Percentiles rank a stretch among this genome's conserved stretches.
Evolutionary conservation across 1,284 basidiomycete species (phyloP).

Genomic region (Chalciporus sp.): DNA sequence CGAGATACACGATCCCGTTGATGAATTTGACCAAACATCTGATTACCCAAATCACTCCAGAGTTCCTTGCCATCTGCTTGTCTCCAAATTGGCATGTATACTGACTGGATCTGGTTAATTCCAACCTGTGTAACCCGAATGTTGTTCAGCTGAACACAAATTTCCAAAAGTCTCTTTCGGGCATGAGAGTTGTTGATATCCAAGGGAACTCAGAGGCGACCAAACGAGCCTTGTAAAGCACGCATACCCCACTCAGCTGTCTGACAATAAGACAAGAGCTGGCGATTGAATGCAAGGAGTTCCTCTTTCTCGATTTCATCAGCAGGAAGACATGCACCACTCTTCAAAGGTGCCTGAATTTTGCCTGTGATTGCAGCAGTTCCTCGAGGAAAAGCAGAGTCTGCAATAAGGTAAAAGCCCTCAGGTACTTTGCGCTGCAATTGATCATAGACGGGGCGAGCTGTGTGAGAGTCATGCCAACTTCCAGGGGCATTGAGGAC

Average conservation of each 20-base stretch:
- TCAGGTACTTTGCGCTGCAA: constrained; percentile 23
- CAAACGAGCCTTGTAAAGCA: no score
- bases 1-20: no score
- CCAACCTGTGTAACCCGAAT: no score
- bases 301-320: constrained; percentile 23
- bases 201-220: no score
- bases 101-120: no score
- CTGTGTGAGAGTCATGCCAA: constrained; percentile 49
- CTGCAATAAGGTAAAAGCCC: constrained; percentile 15
- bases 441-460: constrained; percentile 40
- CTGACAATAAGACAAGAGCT: constrained; percentile 36
- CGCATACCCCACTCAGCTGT: constrained; percentile 12
- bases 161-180: no score
- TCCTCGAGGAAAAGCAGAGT: constrained; percentile 15
- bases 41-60: no score
- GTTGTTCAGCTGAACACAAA: no score
- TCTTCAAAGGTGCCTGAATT: constrained; percentile 45
- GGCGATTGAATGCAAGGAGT: constrained; percentile 26
- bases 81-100: no score
- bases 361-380: constrained; percentile 16
- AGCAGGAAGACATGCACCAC: constrained; percentile 29
- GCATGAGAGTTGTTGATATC: no score
- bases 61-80: no score
- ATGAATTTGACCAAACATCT: no score
- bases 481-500: constrained; percentile 46